Evolutionary conservation across 2,329 filamentous ascomycete genomes (phyloP), one percentile per base, ranked within the genome.

Genomic region (Alternaria gansuensis): DNA sequence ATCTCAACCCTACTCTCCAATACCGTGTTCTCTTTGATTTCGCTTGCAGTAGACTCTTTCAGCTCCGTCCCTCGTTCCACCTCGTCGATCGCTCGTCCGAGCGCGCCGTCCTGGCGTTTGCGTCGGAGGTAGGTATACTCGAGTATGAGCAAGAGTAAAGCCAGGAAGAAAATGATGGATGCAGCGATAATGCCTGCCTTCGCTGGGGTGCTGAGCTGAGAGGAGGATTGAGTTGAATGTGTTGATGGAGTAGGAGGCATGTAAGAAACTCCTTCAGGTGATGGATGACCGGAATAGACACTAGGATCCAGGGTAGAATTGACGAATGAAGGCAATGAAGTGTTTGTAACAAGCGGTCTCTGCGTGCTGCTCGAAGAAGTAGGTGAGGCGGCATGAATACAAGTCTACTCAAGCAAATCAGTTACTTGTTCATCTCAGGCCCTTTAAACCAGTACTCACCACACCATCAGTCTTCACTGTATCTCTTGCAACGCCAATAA

Each of bases 1-100:
- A 75, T 68, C 40, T 66, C 66, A 11, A 68, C 63, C 28, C 69
- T 54, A 41, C 67, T 71, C 43, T 73, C 71, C 36, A 72, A 34
- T 3, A 71, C 68, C 52, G 69, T 59, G 31, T 65, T 67, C 34
- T 75, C 71, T 34, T 67, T 62, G 34, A 57, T 67, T 34, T 58
- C 62, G 28, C 45, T 37, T 11, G 5, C 21, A 14, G 34, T 53
- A 1, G 2, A 40, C 9, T 43, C 53, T 21, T 54, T 26, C 43
- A 59, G 40, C 36, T 67, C 51, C 29, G 34, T 37, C 17, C 23
- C 61, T 2, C 57, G 52, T 31, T 72, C 69, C 0, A 70, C 65
- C 51, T 73, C 70, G 13, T 69, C 57, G 1, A 68, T 49, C 0
- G 67, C 68, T 31, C 62, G 59, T 39, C 62, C 43, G 6, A 71